A percentile compares a stretch with the other conserved stretches of the same genome.
These are phyloP conservation scores for Auricularia auricula-judae DNA, from an alignment of 768 basidiomycete species.

Conservation along the genomic window DNA sequence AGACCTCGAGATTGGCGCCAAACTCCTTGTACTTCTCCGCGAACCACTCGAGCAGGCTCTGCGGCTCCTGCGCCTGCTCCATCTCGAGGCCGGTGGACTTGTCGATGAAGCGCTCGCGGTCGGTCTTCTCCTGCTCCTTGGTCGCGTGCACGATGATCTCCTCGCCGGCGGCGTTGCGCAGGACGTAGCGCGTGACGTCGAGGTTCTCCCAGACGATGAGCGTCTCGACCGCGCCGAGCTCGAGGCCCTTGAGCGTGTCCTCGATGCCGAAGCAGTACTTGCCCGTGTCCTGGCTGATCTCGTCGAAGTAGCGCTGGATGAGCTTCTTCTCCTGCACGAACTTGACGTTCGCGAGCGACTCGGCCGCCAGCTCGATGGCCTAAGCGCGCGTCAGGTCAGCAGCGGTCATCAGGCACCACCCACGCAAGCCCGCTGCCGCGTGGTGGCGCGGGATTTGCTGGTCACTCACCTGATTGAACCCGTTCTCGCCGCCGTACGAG, in stretches of 20 bases:
- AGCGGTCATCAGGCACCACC: not conserved
- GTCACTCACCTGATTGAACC: slow-evolving; percentile 83
- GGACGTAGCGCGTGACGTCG: slow-evolving; percentile 75
- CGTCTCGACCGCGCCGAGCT: slow-evolving; percentile 94
- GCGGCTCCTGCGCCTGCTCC: slow-evolving; percentile 77
- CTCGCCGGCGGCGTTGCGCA: slow-evolving; percentile 79
- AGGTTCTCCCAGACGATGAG: slow-evolving; percentile 98
- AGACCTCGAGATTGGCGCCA: slow-evolving; percentile 74
- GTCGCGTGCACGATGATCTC: slow-evolving; percentile 68
- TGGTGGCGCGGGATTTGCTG: slow-evolving; percentile 8
- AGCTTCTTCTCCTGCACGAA: slow-evolving; percentile 98
- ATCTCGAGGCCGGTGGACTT: slow-evolving; percentile 93
- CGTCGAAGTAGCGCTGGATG: slow-evolving; percentile 97
- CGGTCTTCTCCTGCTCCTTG: slow-evolving; percentile 73
- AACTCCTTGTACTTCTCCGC: slow-evolving; percentile 98
- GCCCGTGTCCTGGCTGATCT: slow-evolving; percentile 94
- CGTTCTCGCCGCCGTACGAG: slow-evolving; percentile 96
- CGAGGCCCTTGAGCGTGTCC: slow-evolving; percentile 92
- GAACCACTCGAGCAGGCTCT: slow-evolving; percentile 93
- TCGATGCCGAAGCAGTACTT: slow-evolving; percentile 97
- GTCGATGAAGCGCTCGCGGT: slow-evolving; percentile 90
- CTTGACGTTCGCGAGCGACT: slow-evolving; percentile 95
- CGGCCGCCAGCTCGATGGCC: slow-evolving; percentile 96
- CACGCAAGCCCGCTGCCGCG: too few species aligned
- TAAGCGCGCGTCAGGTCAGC: slow-evolving; percentile 18